These are phyloP conservation scores for Hypomyces perniciosus DNA, from an alignment of 2,329 filamentous ascomycete species.

Conservation along the genomic window DNA sequence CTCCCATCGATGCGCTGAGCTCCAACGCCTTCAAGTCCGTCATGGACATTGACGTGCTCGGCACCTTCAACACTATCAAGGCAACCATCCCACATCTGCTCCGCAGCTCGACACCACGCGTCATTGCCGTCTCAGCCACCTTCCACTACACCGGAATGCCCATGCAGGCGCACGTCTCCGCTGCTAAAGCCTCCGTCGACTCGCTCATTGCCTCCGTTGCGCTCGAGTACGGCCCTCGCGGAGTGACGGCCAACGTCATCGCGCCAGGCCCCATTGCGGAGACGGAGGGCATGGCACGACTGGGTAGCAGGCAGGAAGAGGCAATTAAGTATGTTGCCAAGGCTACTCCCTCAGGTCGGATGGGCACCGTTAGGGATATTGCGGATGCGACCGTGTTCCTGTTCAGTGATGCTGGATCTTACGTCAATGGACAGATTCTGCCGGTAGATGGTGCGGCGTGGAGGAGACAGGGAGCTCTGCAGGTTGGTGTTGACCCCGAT, in stretches of 20 bases:
- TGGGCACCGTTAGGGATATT: conserved; percentile 79
- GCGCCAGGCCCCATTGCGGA: conserved; percentile 78
- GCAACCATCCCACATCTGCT: conserved; percentile 79
- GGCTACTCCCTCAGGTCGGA: conserved; percentile 65
- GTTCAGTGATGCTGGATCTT: conserved; percentile 80
- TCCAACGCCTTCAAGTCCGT: conserved; percentile 91
- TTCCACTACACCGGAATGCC: conserved; percentile 86
- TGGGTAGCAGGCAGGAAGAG: conserved; percentile 37
- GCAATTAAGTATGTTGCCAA: conserved; percentile 30
- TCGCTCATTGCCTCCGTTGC: conserved; percentile 72
- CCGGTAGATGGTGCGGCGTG: conserved; percentile 64
- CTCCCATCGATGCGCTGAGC: conserved; percentile 73
- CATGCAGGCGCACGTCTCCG: conserved; percentile 82
- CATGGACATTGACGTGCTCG: conserved; percentile 92
- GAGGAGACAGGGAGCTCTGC: conserved; percentile 43
- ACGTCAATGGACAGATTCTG: conserved; percentile 75
- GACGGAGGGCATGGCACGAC: conserved; percentile 73
- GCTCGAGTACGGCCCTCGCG: conserved; percentile 84
- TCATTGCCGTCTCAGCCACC: conserved; percentile 84
- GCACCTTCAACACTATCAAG: conserved; percentile 92
- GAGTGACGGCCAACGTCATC: conserved; percentile 83
- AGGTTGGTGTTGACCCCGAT: conserved; percentile 40
- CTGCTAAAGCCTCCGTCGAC: conserved; percentile 88
- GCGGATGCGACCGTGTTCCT: conserved; percentile 87
- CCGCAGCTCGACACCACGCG: conserved; percentile 69